Evolutionary conservation across 2,329 filamentous ascomycete species (phyloP), one percentile per base, ranked within the genome.

Genomic region (Sporothrix globosa): DNA sequence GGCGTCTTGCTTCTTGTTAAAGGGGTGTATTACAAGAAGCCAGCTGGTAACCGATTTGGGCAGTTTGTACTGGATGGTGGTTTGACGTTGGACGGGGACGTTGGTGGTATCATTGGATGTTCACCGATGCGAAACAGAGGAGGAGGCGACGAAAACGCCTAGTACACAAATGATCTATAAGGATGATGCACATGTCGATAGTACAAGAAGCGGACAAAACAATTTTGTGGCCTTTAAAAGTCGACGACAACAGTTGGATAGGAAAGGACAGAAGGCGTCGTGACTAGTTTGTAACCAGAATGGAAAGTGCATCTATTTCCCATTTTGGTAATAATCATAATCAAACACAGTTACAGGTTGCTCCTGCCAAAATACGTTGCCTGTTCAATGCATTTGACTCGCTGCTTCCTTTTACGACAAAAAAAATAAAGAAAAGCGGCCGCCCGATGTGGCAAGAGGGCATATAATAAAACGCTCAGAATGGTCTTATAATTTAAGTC

Each of bases 91-190:
- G 54, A 10, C 54, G 46, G 7, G 50, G 41, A 53, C 53, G 44
- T 24, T 48, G n/a, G 53, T 30, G 21, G 17, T 24, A 44, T 54
- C 9, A 17, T 58, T 24, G 58, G 21, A 14, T 50, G 19, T 34
- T 46, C 11, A 24, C 19, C 39, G 54, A 68, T 11, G 39, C 66
- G 30, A 58, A 21, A 60, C 34, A 60, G 27, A 17, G 21, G 17
- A 30, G 24, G 52, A 68, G 41, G 17, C 17, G 30, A 56, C 39
- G n/a, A 11, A 19, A 41, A 56, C 3, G 30, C 53, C 44, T 27
- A 53, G 63, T 66, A 53, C 63, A 52, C 46, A 39, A 30, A 66
- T 66, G 63, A 66, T 53, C 24, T n/a, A 50, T 66, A 66, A 66
- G 17, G 19, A 52, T 66, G 46, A 66, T 52, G 46, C 17, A 21